Percentiles rank a stretch among this genome's conserved stretches.
Evolutionary conservation across 225 moss, liverwort and hornwort species (phyloP).

Genomic region (Straminergon stramineum): DNA sequence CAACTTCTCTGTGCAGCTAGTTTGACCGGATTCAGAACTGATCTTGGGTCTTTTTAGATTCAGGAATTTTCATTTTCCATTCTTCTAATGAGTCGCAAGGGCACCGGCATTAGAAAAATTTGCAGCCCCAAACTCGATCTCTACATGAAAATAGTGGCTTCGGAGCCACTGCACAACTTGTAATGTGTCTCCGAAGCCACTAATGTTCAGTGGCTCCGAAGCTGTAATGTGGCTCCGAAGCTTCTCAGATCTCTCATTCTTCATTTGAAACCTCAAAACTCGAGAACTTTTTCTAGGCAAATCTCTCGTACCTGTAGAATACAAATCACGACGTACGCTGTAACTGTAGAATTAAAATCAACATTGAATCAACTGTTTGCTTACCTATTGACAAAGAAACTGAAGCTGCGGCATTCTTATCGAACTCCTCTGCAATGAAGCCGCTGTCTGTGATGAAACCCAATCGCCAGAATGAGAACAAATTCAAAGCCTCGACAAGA

Average conservation of each 20-base stretch:
- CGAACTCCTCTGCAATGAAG: neutral
- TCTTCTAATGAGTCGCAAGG: neutral
- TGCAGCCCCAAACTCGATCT: neutral
- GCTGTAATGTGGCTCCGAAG: too few relatives aligned
- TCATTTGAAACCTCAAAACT: conserved; percentile 46
- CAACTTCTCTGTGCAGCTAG: neutral
- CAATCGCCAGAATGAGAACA: neutral
- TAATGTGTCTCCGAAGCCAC: too few relatives aligned
- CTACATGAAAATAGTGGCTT: neutral
- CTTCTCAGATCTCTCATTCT: too few relatives aligned
- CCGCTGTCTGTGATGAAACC: neutral
- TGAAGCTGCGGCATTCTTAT: neutral
- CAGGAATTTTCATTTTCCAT: neutral
- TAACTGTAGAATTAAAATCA: neutral
- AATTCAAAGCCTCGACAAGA: neutral
- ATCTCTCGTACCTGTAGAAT: conserved; percentile 69
- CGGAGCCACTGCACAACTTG: neutral
- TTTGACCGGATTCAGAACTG: neutral
- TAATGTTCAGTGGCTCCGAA: too few relatives aligned
- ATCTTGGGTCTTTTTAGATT: neutral
- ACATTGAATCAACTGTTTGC: neutral
- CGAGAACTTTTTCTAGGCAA: conserved; percentile 59
- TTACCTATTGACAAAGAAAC: neutral
- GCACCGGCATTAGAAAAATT: neutral
- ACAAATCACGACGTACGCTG: neutral